Base-by-base conservation (phyloP, 805 yeast species). In the Pichia ethanolica region DNA sequence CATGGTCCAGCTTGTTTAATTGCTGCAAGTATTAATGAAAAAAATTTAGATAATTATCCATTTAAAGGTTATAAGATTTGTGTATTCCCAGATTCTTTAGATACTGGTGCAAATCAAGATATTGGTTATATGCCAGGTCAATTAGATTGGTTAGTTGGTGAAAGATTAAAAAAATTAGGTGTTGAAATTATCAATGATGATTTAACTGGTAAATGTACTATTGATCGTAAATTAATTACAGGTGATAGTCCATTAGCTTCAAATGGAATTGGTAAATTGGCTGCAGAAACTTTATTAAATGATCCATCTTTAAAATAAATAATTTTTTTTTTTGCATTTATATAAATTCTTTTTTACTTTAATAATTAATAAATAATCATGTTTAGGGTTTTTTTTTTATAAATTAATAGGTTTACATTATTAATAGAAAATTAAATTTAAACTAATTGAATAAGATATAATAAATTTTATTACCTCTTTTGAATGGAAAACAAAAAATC, bases 301-400 rank as follows among this genome's bases (percentile, higher is more conserved):
- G 52, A 49, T 34, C 42, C 47, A 4, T 34, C 26, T 42, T 35
- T 45, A 73, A 20, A 45, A 26, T 42, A 20, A 28, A 39, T n/a
- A n/a, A n/a, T n/a, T n/a, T n/a, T n/a, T n/a, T n/a, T n/a, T n/a
- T n/a, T n/a, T n/a, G n/a, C n/a, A n/a, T n/a, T n/a, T n/a, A n/a
- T n/a, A n/a, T n/a, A n/a, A n/a, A n/a, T n/a, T n/a, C n/a, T n/a
- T n/a, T n/a, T n/a, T n/a, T n/a, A n/a, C n/a, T n/a, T n/a, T n/a
- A n/a, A n/a, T n/a, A n/a, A n/a, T n/a, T n/a, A n/a, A n/a, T n/a
- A n/a, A n/a, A n/a, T n/a, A n/a, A n/a, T n/a, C n/a, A n/a, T n/a
- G n/a, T n/a, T n/a, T n/a, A n/a, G n/a, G n/a, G n/a, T n/a, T 20
- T 20, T 20, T 20, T 3, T 20, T 20, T 20, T 20, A 20, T 20